phyloP scores from a whole-genome alignment of 495 filamentous ascomycete genomes.

The Cenococcum geophilum region DNA sequence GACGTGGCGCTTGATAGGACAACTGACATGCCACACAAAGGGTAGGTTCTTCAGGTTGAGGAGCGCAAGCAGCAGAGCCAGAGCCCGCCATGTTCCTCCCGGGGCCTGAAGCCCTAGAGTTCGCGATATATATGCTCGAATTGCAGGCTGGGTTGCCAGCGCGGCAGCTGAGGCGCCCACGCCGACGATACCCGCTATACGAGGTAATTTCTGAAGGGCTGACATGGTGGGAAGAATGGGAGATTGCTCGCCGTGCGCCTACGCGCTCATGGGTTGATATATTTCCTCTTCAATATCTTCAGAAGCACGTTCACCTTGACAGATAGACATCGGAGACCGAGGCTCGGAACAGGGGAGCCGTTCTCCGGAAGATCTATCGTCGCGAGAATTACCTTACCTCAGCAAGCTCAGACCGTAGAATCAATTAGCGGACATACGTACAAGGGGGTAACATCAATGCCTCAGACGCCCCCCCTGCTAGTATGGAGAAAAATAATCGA shows the following conservation, averaged over 20 bases:
- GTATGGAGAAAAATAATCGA: too few species aligned
- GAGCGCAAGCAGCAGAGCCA: constrained; percentile 50
- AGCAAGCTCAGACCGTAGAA: too few species aligned
- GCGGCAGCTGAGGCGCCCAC: constrained; percentile 9
- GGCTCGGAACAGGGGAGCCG: neutral
- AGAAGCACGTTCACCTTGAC: too few species aligned
- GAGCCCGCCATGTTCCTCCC: constrained; percentile 45
- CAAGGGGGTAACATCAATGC: too few species aligned
- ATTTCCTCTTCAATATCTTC: too few species aligned
- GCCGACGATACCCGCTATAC: constrained; percentile 6
- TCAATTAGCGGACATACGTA: too few species aligned
- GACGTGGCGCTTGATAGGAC: neutral
- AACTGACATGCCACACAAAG: constrained; percentile 68
- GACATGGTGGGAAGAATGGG: neutral
- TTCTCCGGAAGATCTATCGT: neutral
- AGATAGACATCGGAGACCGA: neutral
- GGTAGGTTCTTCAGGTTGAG: constrained; percentile 69
- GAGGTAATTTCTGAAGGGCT: neutral
- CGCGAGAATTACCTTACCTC: neutral
- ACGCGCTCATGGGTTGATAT: too few species aligned
- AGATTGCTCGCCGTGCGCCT: neutral
- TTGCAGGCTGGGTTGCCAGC: constrained; percentile 13
- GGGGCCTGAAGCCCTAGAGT: constrained; percentile 18
- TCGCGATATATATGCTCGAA: constrained; percentile 11
- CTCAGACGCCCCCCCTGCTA: too few species aligned